Percentiles rank a stretch among this genome's conserved stretches.
phyloP scores from a whole-genome alignment of 805 yeast genomes.

The Sungouiozyma intestinalis region DNA sequence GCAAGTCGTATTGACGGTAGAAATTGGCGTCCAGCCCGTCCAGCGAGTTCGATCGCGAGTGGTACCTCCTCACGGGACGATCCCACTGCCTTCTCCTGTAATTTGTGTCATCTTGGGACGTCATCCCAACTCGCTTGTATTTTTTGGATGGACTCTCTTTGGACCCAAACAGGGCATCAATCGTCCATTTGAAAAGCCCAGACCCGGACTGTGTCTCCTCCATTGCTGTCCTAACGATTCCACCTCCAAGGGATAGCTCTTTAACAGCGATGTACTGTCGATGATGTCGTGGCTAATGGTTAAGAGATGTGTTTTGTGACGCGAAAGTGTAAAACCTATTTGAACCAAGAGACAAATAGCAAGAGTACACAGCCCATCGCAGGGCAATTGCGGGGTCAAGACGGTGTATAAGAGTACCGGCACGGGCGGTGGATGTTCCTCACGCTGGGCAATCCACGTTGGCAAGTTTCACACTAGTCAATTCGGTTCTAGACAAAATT shows the following conservation, averaged over 20 bases:
- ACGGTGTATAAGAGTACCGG: too few species aligned
- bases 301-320: not conserved
- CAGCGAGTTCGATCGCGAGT: constrained; percentile 19
- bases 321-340: not conserved
- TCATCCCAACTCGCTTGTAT: constrained; percentile 10
- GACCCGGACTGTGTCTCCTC: constrained; percentile 1
- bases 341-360: too few species aligned
- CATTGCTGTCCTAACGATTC: too few species aligned
- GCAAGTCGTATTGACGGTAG: constrained; percentile 18
- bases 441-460: too few species aligned
- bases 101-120: constrained; percentile 18
- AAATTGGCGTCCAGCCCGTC: constrained; percentile 17
- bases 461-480: too few species aligned
- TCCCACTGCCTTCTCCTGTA: constrained; percentile 5
- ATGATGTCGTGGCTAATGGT: not conserved
- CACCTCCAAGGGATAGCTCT: too few species aligned
- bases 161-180: constrained; percentile 26
- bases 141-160: constrained; percentile 22
- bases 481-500: too few species aligned
- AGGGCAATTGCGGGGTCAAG: too few species aligned
- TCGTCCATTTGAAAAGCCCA: constrained; percentile 19
- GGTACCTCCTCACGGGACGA: not conserved
- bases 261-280: too few species aligned
- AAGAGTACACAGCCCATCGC: too few species aligned
- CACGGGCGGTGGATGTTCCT: too few species aligned